phyloP scores from a whole-genome alignment of 2,329 filamentous ascomycete genomes.

The Scopulariopsis brevicaulis region DNA sequence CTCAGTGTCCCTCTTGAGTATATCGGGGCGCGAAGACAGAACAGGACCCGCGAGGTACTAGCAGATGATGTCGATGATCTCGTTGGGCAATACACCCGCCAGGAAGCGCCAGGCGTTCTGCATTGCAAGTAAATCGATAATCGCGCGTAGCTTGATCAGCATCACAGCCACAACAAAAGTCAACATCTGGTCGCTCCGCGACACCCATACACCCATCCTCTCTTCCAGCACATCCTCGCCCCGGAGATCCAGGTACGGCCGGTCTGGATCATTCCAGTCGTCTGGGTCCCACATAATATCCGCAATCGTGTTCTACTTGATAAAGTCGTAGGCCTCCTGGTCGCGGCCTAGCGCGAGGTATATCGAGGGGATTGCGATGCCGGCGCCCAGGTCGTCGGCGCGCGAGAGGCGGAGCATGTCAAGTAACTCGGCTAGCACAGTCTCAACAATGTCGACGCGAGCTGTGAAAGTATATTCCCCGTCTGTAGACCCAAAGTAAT shows the following conservation, averaged over 20 bases:
- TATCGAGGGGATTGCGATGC: not conserved
- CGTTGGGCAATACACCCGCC: not conserved
- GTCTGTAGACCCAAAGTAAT: not conserved
- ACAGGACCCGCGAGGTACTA: not conserved
- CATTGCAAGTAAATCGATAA: not conserved
- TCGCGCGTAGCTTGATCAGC: not conserved
- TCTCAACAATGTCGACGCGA: not conserved
- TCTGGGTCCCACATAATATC: not conserved
- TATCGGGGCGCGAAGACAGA: not conserved
- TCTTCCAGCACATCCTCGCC: not conserved
- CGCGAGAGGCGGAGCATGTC: constrained; percentile 7
- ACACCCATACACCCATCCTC: not conserved
- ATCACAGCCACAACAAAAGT: not conserved
- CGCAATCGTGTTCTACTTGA: not conserved
- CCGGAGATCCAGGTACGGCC: not conserved
- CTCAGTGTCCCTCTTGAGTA: not conserved
- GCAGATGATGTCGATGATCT: not conserved
- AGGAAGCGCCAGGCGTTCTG: not conserved
- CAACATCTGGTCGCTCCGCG: not conserved
- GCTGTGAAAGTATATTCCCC: not conserved
- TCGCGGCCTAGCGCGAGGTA: not conserved
- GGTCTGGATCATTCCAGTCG: not conserved
- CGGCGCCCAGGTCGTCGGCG: constrained; percentile 6
- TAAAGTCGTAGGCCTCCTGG: not conserved
- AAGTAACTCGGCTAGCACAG: not conserved